Base-by-base conservation (phyloP, 2,329 filamentous ascomycete genomes). In the Ilyonectria destructans region DNA sequence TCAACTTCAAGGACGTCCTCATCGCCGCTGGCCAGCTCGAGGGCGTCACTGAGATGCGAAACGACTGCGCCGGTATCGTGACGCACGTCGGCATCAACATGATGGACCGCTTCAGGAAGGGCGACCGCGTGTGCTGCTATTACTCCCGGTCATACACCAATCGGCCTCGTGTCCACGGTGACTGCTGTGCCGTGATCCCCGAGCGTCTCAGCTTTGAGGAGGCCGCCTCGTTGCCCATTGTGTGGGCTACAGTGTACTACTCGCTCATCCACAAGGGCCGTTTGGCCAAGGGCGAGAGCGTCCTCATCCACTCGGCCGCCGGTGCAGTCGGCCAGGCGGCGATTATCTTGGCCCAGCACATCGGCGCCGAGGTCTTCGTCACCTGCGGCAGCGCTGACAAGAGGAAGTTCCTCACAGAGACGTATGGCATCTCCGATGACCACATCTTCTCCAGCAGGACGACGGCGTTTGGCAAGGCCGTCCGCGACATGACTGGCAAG, bases 251-350 rank as follows among this genome's bases (percentile, higher is more conserved):
- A 4, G 69, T 60, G 17, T 68, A 70, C 26, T 63, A 64, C 17
- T 63, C 52, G 5, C 54, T 71, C 4, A 26, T 62, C 6, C 29
- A 63, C 5, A 35, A 65, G 7, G 62, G 64, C 7, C 43, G 58
- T 13, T 17, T 70, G 2, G 54, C 59, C 10, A 46, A 46, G 12
- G 65, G 68, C 7, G 55, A 81, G 51, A 70, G 31, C 35, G 26
- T 66, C 12, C 37, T 66, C 9, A 66, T 66, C 29, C 64, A 66
- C 58, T 66, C 64, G 4, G 64, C 58, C 19, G 52, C 58, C 6
- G 64, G 64, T 8, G 64, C 52, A 15, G 58, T 66, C 19, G 64
- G 64, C 12, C 64, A 66, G 21, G 58, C 58, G 2, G 52, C 64
- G 8, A 66, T 66, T 17, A 61, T 58, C 23, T 13, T 66, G 9